A percentile compares a stretch with the other conserved stretches of the same genome.
phyloP scores from a whole-genome alignment of 768 basidiomycete genomes.

The Boletus insuetus region DNA sequence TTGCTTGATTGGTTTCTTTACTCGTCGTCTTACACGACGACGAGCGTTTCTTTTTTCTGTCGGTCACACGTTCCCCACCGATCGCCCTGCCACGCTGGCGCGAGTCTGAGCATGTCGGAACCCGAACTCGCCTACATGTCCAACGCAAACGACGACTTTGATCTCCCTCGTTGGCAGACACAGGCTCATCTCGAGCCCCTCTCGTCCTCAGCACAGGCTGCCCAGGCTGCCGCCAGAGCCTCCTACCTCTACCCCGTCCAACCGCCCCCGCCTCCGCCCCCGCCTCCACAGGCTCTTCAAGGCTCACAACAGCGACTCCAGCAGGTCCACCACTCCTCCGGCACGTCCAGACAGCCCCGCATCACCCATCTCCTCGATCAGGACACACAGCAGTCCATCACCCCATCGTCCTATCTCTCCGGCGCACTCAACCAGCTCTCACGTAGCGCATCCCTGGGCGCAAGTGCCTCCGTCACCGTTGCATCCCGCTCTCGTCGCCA shows the following conservation, averaged over 20 bases:
- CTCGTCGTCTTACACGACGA: conserved; percentile 10
- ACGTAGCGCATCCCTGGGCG: conserved; percentile 65
- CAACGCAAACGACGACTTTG: conserved; percentile 79
- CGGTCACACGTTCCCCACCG: not conserved
- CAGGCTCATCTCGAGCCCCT: conserved; percentile 44
- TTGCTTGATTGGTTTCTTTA: too few relatives aligned
- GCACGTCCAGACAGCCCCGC: conserved; percentile 54
- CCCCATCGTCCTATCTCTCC: conserved; percentile 50
- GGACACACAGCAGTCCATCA: conserved; percentile 42
- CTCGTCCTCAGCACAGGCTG: conserved; percentile 61
- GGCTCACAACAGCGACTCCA: conserved; percentile 47
- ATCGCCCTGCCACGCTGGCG: too few relatives aligned
- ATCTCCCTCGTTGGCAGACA: conserved; percentile 58
- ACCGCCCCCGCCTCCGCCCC: conserved; percentile 37
- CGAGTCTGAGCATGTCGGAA: conserved; percentile 56
- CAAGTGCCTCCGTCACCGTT: conserved; percentile 38
- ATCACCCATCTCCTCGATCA: conserved; percentile 67
- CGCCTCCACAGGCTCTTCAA: conserved; percentile 24
- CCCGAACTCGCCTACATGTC: conserved; percentile 72
- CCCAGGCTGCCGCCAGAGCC: conserved; percentile 44
- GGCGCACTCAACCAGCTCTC: conserved; percentile 52
- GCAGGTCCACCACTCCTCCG: conserved; percentile 30
- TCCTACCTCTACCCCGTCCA: conserved; percentile 48
- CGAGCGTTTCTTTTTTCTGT: not conserved
- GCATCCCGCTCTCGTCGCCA: conserved; percentile 58